These are phyloP conservation scores for Meyerozyma smithsonii DNA, from an alignment of 1,139 yeast genomes.

Conservation along the genomic window DNA sequence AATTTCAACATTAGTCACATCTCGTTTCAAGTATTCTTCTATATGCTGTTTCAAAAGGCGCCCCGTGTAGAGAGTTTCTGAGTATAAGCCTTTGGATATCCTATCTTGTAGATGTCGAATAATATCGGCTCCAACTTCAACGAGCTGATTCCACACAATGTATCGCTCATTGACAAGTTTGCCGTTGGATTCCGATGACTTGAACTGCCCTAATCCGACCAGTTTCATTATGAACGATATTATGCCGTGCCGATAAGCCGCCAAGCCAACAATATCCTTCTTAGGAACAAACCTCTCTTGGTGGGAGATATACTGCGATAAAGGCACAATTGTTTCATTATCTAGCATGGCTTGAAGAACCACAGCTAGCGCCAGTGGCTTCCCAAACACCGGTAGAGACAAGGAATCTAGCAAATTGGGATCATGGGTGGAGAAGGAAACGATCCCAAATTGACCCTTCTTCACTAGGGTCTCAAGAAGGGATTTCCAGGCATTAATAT, in stretches of 20 bases:
- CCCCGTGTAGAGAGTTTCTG: conserved; percentile 18
- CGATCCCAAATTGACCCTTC: conserved; percentile 12
- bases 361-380: conserved; percentile 22
- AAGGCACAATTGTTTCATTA: conserved; percentile 20
- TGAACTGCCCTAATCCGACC: conserved; percentile 1
- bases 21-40: conserved; percentile 7
- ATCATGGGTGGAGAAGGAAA: conserved; percentile 20
- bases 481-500: conserved; percentile 56
- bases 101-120: conserved; percentile 7
- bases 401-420: conserved; percentile 20
- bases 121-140: conserved; percentile 12
- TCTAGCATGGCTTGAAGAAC: conserved; percentile 24
- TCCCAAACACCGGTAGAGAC: conserved; percentile 25
- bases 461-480: conserved; percentile 21
- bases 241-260: conserved; percentile 17
- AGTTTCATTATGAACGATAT: conserved; percentile 16
- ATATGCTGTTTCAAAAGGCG: conserved; percentile 14
- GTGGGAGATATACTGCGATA: conserved; percentile 13
- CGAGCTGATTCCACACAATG: conserved; percentile 22
- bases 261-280: conserved; percentile 8
- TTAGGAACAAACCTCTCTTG: conserved; percentile 4
- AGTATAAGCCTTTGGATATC: conserved; percentile 14
- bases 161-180: conserved; percentile 20
- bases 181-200: conserved; percentile 10
- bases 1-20: conserved; percentile 19